These are phyloP conservation scores for Colletotrichum nymphaeae DNA, from an alignment of 2,329 filamentous ascomycete genomes.

Conservation along the genomic window DNA sequence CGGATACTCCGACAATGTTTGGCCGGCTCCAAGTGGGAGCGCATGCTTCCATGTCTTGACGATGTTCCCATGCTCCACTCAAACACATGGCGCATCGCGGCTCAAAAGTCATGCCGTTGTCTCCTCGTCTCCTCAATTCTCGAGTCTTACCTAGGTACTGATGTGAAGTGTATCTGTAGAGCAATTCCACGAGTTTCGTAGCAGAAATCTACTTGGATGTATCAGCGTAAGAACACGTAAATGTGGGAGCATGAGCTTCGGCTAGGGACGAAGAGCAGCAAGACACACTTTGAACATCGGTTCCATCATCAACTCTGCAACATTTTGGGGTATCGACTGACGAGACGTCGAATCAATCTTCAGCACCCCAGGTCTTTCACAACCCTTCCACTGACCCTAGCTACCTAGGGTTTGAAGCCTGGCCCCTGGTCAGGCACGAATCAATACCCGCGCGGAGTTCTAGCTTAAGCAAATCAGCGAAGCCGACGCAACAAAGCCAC, in stretches of 20 bases:
- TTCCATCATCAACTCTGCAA: background rate
- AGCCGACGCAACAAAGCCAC: constrained; percentile 15
- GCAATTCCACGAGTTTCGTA: background rate
- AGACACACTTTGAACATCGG: background rate
- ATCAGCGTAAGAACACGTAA: background rate
- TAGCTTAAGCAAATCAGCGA: constrained; percentile 24
- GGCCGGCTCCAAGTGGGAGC: background rate
- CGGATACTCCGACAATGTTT: constrained; percentile 3
- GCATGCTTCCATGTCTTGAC: background rate
- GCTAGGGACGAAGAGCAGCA: background rate
- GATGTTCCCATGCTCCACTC: background rate
- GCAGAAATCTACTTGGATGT: background rate
- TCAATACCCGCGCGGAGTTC: constrained; percentile 33
- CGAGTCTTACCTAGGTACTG: background rate
- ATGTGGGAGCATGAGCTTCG: background rate
- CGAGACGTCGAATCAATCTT: background rate
- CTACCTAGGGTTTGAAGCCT: background rate
- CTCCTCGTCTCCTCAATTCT: background rate
- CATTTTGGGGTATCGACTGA: background rate
- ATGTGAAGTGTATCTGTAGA: background rate
- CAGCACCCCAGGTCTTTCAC: background rate
- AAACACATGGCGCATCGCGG: background rate
- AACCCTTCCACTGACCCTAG: background rate
- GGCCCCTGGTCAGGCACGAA: constrained; percentile 25
- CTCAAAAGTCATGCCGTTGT: background rate